Conservation (phyloP, 768 basidiomycete species). For the Basidioascus undulatus region DNA sequence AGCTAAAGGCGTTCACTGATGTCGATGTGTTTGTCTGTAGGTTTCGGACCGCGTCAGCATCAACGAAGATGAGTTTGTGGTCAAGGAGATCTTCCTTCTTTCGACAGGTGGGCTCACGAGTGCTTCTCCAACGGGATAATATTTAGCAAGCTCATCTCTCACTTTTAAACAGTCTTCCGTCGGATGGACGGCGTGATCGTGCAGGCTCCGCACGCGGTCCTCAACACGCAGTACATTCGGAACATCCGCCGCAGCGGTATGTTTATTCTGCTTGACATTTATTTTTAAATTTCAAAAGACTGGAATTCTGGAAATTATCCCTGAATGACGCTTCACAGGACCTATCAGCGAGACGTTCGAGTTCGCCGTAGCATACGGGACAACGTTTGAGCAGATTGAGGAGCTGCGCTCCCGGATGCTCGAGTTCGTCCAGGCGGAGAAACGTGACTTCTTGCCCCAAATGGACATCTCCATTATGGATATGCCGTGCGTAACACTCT, state of each 20-base stretch:
- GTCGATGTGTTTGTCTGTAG: neutral
- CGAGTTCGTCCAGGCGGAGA: constrained; percentile 39
- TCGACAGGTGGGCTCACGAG: too few species aligned
- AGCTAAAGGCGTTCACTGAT: too few species aligned
- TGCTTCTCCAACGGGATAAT: too few species aligned
- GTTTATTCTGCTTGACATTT: neutral
- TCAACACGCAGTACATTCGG: constrained; percentile 40
- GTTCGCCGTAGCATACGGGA: constrained; percentile 55
- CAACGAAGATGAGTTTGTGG: constrained; percentile 33
- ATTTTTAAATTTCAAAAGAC: neutral
- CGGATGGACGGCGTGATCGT: constrained; percentile 33
- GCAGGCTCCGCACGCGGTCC: constrained; percentile 43
- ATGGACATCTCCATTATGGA: constrained; percentile 35
- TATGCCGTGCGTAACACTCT: too few species aligned
- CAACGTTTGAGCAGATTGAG: constrained; percentile 61
- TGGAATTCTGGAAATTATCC: neutral
- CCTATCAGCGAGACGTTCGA: constrained; percentile 56
- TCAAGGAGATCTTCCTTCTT: constrained; percentile 67
- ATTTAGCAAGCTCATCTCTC: too few species aligned
- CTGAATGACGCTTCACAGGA: constrained; percentile 20
- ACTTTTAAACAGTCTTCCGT: constrained; percentile 36
- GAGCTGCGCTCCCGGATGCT: constrained; percentile 54
- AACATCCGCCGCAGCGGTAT: constrained; percentile 43
- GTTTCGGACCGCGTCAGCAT: constrained; percentile 12
- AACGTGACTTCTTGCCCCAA: constrained; percentile 46